Evolutionary conservation across 345 rosid genomes (phyloP).

Genomic region (Eucalyptus cladocalyx): DNA sequence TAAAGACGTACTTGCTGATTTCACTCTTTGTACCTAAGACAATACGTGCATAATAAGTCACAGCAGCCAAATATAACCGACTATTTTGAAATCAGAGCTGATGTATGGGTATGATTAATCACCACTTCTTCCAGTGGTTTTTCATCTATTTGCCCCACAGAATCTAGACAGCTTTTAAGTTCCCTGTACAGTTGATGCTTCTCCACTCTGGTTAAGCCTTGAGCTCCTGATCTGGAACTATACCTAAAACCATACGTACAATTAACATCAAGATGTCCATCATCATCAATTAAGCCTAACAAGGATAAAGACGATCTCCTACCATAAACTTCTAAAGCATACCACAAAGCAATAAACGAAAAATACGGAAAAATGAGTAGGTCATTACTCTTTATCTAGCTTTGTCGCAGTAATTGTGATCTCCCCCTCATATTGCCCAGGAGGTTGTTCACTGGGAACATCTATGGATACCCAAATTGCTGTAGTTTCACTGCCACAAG

Average conservation of each 20-base stretch:
- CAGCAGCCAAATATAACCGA: neutral
- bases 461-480: slow-evolving; percentile 88
- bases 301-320: neutral
- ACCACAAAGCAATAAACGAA: neutral
- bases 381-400: slow-evolving; percentile 47
- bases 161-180: slow-evolving; percentile 60
- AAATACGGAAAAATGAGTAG: neutral
- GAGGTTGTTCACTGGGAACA: slow-evolving; percentile 75
- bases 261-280: neutral
- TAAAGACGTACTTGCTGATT: slow-evolving; percentile 67
- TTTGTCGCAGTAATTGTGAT: slow-evolving; percentile 57
- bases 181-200: slow-evolving; percentile 51
- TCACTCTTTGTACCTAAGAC: slow-evolving; percentile 71
- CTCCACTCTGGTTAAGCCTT: slow-evolving; percentile 41
- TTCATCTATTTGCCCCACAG: slow-evolving; percentile 60
- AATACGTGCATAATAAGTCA: slow-evolving; percentile 15
- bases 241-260: neutral
- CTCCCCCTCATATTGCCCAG: slow-evolving; percentile 93
- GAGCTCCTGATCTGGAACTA: slow-evolving; percentile 28
- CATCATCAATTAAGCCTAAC: neutral
- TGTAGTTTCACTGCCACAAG: slow-evolving; percentile 64
- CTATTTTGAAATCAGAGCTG: neutral
- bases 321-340: neutral
- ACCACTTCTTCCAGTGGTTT: slow-evolving; percentile 76
- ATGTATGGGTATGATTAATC: neutral